A percentile compares a stretch with the other conserved stretches of the same genome.
These are phyloP conservation scores for Fusarium acutatum DNA, from an alignment of 2,329 filamentous ascomycete species.

Conservation along the genomic window DNA sequence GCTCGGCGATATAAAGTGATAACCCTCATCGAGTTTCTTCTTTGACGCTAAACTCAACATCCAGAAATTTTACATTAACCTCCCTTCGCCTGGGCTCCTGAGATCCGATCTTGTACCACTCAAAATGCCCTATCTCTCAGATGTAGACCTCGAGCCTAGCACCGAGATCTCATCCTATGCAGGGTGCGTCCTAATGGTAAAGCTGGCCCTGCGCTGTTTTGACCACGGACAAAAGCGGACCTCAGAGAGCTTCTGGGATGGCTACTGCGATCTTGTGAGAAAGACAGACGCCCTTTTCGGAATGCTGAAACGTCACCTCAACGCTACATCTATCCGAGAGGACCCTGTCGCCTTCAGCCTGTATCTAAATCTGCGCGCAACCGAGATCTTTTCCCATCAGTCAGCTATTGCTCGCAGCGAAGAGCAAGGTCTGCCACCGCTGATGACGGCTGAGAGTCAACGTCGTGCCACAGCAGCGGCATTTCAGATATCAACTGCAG, in stretches of 20 bases:
- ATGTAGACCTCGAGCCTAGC: neutral
- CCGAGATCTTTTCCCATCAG: neutral
- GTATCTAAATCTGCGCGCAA: neutral
- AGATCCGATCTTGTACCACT: neutral
- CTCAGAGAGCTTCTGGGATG: neutral
- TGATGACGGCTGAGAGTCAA: neutral
- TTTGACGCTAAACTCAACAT: neutral
- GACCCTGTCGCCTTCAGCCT: neutral
- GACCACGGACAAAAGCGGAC: neutral
- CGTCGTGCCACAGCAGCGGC: neutral
- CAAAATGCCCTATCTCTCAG: neutral
- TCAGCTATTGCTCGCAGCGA: neutral
- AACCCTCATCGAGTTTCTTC: accelerated
- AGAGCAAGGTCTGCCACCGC: neutral
- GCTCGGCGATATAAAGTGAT: neutral
- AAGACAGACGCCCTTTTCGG: neutral
- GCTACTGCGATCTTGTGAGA: neutral
- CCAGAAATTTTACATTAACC: neutral
- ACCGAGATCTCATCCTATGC: neutral
- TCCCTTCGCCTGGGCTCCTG: neutral
- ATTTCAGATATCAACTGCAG: neutral
- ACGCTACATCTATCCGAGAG: neutral
- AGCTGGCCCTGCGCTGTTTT: neutral
- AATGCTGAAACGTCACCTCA: neutral
- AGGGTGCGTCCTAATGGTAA: neutral